Evolutionary conservation across 2,329 filamentous ascomycete species (phyloP), one percentile per base, ranked within the genome.

Genomic region (Clarireedia monteithiana): DNA sequence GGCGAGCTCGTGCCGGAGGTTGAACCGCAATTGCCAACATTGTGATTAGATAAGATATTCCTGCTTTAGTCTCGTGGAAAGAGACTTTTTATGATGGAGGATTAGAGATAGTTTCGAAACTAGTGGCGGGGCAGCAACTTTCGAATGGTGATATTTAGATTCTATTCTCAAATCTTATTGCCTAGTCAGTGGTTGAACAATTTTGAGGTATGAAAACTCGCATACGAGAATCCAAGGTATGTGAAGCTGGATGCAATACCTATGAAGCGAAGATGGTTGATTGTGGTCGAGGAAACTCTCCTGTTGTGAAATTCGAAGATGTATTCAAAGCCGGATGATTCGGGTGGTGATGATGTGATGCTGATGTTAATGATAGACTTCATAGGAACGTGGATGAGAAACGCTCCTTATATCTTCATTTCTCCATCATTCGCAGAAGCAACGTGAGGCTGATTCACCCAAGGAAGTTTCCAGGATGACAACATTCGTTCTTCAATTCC

Each of bases 21-120:
- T 67, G 67, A 46, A 68, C 63, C 42, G 62, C 63, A 15, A 68
- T 50, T 40, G 50, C 36, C 38, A 55, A 55, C 52, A 55, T 55
- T 30, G 6, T 55, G 26, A 26, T 34, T 55, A 6, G 20, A 23
- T n/a, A 4, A 27, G 5, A 10, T 42, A 44, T 55, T 36, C 36
- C n/a, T 23, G 24, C 12, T 44, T 36, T 34, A 14, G 26, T 42
- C 14, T 27, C 23, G n/a, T 39, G 30, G 20, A 7, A 44, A 23
- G 20, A 54, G 26, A 20, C 40, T 20, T 36, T 34, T n/a, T n/a
- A 14, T 44, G 9, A 6, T 24, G 42, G 30, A 17, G n/a, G n/a
- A 50, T 12, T 50, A 20, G 39, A 20, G 15, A 12, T 30, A 10
- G 20, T 46, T 6, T 44, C 10, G 1, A 34, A 34, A 12, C 24